Base-by-base conservation (phyloP, 257 asterid species). In the Solanum piurae region DNA sequence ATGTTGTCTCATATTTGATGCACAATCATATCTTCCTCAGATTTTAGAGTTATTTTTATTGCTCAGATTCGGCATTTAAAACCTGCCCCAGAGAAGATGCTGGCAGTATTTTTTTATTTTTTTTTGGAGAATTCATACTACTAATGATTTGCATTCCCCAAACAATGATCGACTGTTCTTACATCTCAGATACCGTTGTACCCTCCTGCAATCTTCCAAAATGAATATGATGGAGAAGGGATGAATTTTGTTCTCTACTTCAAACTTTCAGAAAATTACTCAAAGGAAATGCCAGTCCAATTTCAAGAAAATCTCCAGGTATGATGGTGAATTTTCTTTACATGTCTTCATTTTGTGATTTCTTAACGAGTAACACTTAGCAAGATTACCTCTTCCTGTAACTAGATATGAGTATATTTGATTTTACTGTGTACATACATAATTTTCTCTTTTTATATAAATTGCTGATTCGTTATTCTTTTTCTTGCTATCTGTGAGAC, bases 281-380 rank as follows among this genome's bases (percentile, higher is more conserved):
- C 95, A 12, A 90, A 93, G 42, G 98, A 90, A 64, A 95, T 97
- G 85, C 99, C 99, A 1, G 72, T 49, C 86, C 94, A 95, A 74
- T 97, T 97, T 89, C 96, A 90, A 89, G 98, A 95, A 87, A 95
- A 94, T 92, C 85, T 97, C 86, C 93, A 85, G 96, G 99, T 94
- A 91, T 89, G 92, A 86, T 75, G 88, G 84, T 75, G 64, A 80
- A 55, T 62, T 86, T 44, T 33, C 74, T 38, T 87, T 55, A 49
- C 55, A 55, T 60, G 73, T 33, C 58, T 83, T 52, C 72, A 16
- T 21, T 76, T 37, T 75, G 2, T 38, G 69, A 37, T 84, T 83
- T 55, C 86, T 91, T 40, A 2, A 46, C 38, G 5, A 37, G 85
- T 7, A 85, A 31, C 46, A 71, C 36, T 84, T 88, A 86, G 74